Percentiles rank a stretch among this genome's conserved stretches.
These are phyloP conservation scores for Thielaviopsis musarum DNA, from an alignment of 2,329 filamentous ascomycete genomes.

Conservation along the genomic window DNA sequence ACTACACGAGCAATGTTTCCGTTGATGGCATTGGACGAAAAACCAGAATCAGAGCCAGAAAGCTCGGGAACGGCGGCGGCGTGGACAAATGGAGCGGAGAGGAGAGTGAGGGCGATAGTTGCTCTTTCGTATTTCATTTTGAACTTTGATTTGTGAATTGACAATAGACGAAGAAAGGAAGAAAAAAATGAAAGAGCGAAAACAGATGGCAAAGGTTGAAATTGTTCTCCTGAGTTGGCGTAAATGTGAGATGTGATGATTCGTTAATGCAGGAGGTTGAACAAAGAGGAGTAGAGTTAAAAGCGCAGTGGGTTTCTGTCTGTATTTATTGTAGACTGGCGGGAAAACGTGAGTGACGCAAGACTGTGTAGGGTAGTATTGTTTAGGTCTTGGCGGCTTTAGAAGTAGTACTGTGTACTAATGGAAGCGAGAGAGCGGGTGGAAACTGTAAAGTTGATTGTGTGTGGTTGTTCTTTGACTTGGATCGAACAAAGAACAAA, in stretches of 20 bases:
- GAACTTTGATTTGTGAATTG: not conserved
- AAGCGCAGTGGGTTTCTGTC: too few species aligned
- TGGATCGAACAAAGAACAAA: too few species aligned
- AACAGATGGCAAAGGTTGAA: not conserved
- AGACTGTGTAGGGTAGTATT: too few species aligned
- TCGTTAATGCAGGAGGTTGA: not conserved
- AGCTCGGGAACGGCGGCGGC: constrained; percentile 15
- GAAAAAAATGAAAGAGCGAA: not conserved
- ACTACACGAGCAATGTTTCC: not conserved
- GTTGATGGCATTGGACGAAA: not conserved
- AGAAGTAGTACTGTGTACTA: too few species aligned
- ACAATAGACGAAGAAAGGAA: not conserved
- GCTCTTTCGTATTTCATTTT: not conserved
- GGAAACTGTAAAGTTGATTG: too few species aligned
- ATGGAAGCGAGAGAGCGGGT: too few species aligned
- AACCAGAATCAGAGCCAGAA: constrained; percentile 1
- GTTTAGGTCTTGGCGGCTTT: too few species aligned
- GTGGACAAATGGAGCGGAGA: constrained; percentile 15
- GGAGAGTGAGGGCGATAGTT: not conserved
- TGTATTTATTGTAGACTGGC: too few species aligned
- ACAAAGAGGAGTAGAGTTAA: too few species aligned
- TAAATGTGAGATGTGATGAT: too few species aligned
- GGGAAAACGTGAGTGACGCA: too few species aligned
- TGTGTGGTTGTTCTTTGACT: too few species aligned
- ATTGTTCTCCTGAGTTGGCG: not conserved